Conservation (phyloP, 2,329 filamentous ascomycete species). For the Helotiales sp. region DNA sequence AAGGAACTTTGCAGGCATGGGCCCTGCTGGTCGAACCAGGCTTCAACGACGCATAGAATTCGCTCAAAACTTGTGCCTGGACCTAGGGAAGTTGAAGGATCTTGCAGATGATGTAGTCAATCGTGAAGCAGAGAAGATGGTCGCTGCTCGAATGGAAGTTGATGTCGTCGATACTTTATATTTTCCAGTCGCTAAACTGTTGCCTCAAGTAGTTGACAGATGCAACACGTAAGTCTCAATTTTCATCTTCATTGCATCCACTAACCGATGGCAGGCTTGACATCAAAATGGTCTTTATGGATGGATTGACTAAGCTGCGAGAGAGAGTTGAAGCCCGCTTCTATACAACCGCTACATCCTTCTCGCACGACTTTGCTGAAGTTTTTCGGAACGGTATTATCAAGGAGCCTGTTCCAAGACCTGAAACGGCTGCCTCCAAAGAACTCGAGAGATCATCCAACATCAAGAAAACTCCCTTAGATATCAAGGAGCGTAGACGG, state of each 20-base stretch:
- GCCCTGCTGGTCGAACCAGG: constrained; percentile 74
- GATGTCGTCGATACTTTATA: constrained; percentile 86
- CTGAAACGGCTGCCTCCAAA: constrained; percentile 26
- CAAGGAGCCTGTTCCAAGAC: constrained; percentile 18
- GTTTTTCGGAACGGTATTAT: constrained; percentile 53
- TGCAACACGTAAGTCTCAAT: constrained; percentile 72
- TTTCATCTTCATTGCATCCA: neutral
- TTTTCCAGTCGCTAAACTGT: constrained; percentile 78
- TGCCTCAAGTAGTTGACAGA: constrained; percentile 77
- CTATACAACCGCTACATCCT: constrained; percentile 58
- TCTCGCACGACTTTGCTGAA: constrained; percentile 57
- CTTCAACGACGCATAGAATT: constrained; percentile 86
- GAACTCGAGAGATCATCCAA: constrained; percentile 37
- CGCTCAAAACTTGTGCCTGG: constrained; percentile 70
- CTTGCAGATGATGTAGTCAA: constrained; percentile 71
- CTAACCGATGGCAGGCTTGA: constrained; percentile 58
- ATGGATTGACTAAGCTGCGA: constrained; percentile 51
- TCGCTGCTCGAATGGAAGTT: constrained; percentile 73
- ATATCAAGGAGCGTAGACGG: constrained; percentile 78
- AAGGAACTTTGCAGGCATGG: constrained; percentile 95
- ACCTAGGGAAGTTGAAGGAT: constrained; percentile 73
- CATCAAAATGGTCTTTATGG: constrained; percentile 57
- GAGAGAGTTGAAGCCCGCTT: constrained; percentile 51
- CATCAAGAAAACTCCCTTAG: constrained; percentile 45
- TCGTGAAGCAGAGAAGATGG: constrained; percentile 75